Evolutionary conservation across 1,284 basidiomycete genomes (phyloP).

Genomic region (Cryptococcus neoformans): DNA sequence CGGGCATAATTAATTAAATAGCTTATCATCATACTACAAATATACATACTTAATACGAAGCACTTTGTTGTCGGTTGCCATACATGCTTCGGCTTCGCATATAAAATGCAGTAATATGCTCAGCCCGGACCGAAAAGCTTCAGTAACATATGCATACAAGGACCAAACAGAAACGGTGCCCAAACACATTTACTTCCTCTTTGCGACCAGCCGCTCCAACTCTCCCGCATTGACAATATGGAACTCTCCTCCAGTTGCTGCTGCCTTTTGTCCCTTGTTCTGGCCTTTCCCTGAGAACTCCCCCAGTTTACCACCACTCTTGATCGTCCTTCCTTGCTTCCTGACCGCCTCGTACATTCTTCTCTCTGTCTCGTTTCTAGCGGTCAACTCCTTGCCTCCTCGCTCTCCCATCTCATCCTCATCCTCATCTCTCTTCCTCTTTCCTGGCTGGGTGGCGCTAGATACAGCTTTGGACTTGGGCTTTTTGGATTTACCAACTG

Average conservation of each 20-base stretch:
- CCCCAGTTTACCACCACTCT: conserved; percentile 74
- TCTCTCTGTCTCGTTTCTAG: conserved; percentile 62
- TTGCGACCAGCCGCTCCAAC: conserved; percentile 61
- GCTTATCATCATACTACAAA: too few relatives aligned
- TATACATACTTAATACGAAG: too few relatives aligned
- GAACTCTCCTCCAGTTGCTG: conserved; percentile 62
- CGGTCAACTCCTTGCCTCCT: conserved; percentile 42
- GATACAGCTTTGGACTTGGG: conserved; percentile 51
- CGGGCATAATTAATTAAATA: too few relatives aligned
- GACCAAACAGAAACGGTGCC: too few relatives aligned
- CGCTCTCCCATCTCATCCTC: conserved; percentile 50
- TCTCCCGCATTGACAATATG: conserved; percentile 69
- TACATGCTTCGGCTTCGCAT: too few relatives aligned
- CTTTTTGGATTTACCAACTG: conserved; percentile 35
- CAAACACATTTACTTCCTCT: conserved; percentile 10
- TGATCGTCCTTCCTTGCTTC: conserved; percentile 74
- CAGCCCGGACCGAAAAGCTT: too few relatives aligned
- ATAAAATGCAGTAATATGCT: too few relatives aligned
- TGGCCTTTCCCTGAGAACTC: conserved; percentile 58
- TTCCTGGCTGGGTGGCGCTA: conserved; percentile 10
- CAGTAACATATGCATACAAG: too few relatives aligned
- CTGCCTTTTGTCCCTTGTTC: conserved; percentile 49
- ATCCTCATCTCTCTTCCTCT: conserved; percentile 21
- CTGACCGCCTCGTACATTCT: conserved; percentile 87
- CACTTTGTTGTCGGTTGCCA: too few relatives aligned